Evolutionary conservation across 352 stramenopile species (phyloP).

Genomic region (Plasmopara muralis): DNA sequence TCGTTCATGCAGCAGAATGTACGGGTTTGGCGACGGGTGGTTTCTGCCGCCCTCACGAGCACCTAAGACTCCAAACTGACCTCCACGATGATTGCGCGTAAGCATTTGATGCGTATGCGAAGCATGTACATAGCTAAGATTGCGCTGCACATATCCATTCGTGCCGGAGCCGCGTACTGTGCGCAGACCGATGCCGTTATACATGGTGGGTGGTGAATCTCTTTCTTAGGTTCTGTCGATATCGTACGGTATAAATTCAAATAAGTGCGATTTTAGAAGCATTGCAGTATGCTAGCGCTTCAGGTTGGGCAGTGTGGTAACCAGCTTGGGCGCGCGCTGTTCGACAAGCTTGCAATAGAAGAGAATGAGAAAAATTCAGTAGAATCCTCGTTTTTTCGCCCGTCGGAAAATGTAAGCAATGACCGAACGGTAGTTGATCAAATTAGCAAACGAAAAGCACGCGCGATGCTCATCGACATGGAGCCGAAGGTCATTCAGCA

Average conservation of each 20-base stretch:
- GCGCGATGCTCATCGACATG: slow-evolving; percentile 78
- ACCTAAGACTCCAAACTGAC: slow-evolving; percentile 10
- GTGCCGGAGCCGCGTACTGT: slow-evolving; percentile 82
- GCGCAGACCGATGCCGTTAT: slow-evolving; percentile 85
- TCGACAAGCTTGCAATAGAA: slow-evolving; percentile 51
- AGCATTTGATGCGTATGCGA: slow-evolving; percentile 60
- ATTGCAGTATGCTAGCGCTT: slow-evolving; percentile 47
- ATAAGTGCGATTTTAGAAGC: too few relatives aligned
- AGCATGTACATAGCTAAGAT: slow-evolving; percentile 72
- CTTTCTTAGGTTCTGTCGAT: too few relatives aligned
- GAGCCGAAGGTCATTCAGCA: slow-evolving; percentile 72
- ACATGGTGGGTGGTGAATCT: slow-evolving; percentile 38
- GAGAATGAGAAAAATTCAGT: background rate
- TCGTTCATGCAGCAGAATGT: slow-evolving; percentile 74
- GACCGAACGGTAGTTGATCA: slow-evolving; percentile 23
- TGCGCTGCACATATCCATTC: slow-evolving; percentile 86
- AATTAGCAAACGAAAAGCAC: slow-evolving; percentile 19
- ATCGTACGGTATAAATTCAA: too few relatives aligned
- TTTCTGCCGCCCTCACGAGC: slow-evolving; percentile 15
- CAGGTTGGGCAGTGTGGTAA: slow-evolving; percentile 79
- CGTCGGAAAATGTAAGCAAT: background rate
- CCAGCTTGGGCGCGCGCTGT: slow-evolving; percentile 56
- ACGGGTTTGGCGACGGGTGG: slow-evolving; percentile 44
- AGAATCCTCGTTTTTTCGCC: too few relatives aligned
- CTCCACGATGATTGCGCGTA: slow-evolving; percentile 33